Evolutionary conservation across 1,284 basidiomycete species (phyloP), one percentile per base, ranked within the genome.

Genomic region (Marasmius sp.): DNA sequence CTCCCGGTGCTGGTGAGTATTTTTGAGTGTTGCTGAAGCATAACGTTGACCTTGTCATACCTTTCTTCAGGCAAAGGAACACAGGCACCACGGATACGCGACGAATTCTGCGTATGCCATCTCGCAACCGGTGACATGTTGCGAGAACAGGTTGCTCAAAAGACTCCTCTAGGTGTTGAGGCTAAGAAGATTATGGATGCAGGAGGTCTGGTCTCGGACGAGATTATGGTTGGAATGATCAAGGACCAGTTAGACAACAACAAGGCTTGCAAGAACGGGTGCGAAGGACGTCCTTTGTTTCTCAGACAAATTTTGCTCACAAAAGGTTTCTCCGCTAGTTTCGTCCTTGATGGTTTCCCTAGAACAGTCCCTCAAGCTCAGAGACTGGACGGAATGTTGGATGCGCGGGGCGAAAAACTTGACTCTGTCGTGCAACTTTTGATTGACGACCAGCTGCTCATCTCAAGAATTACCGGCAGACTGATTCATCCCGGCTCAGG

Each of bases 171-270:
- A 55, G 97, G 97, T 65, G 81, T 92, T 61, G 86, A 93, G 71
- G 97, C 97, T 39, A 98, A 99, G 86, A 95, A 96, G 79, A 92
- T 98, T 76, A 98, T 99, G 94, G 96, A 98, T 75, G 85, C 87
- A 38, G 96, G 97, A 56, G 95, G 92, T 33, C 88, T 99, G 58
- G 95, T 99, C 61, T 85, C 88, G 57, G 97, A 99, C 75, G 96
- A 98, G 66, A 97, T 99, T 74, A 93, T 99, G 89, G 94, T 99
- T 59, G 87, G 87, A 65, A 99, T 99, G 89, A 98, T 99, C 81
- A 92, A 94, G 81, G 88, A 95, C 72, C 95, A 99, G 82, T 82
- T 99, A 56, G 92, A 96, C 76, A 92, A 88, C 77, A 99, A 99
- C 86, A 85, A 89, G 75, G 81, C 82, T 33, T 99, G 97, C 85